Base-by-base conservation (phyloP, 345 rosid species). In the Clausena lansium region DNA sequence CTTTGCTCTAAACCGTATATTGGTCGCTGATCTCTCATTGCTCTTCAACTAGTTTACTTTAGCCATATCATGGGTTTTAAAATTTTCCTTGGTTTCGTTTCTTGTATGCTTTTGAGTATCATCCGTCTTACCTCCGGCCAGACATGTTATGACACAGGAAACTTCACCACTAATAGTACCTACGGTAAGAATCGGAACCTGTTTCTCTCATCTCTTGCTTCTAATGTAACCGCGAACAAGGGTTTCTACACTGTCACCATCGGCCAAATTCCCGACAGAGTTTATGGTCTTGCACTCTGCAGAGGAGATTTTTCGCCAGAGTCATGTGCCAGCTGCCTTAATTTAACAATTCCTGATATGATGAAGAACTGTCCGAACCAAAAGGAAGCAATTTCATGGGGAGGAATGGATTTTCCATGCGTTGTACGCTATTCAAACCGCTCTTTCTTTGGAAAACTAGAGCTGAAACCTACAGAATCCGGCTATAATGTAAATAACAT, bases 271-370 rank as follows among this genome's bases (percentile, higher is more conserved):
- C 15, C 74, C 3, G 76, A 83, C 80, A 71, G 35, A 41, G 88
- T 83, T 69, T 76, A 87, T 76, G 85, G 79, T 6, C 76, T 88
- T 20, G 81, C 69, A 7, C 85, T 81, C 5, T 86, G 92, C 76
- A 78, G 90, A 68, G 89, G 92, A 2, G 91, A 88, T 41, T 67
- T 73, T 52, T 55, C 50, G 13, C 61, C 69, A 1, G 76, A 74
- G 6, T 76, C 38, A 20, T 91, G 95, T 76, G 73, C 36, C 36
- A 60, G n/a, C 0, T 88, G 95, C 61, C 19, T 87, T 27, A 47
- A 73, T 7, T 41, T 78, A 85, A 3, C 70, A 71, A 19, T 22
- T 70, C 9, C 4, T 5, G 35, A 80, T 36, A 54, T 14, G 11
- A 77, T 77, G 82, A 76, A 7, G 28, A 88, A 33, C 81, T 86